These are phyloP conservation scores for Tephrocybe sp. DNA, from an alignment of 768 basidiomycete genomes.

Conservation along the genomic window DNA sequence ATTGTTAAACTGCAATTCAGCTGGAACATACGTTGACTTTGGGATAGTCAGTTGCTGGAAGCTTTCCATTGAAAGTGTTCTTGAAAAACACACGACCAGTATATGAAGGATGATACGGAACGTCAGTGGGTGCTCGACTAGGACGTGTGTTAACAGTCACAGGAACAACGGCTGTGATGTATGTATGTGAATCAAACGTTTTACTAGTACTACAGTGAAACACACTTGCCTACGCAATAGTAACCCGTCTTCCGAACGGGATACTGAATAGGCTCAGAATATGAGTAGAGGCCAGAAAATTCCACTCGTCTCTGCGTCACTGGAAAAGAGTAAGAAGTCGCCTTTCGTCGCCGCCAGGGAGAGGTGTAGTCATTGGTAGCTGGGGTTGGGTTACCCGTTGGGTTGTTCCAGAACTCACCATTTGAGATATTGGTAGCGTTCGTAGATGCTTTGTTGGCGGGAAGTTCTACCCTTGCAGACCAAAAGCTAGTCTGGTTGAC, in stretches of 20 bases:
- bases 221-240: slow-evolving; percentile 85
- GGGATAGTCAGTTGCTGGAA: slow-evolving; percentile 94
- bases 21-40: slow-evolving; percentile 80
- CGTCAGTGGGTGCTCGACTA: slow-evolving; percentile 45
- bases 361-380: slow-evolving; percentile 47
- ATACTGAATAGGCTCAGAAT: slow-evolving; percentile 79
- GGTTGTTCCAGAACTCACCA: slow-evolving; percentile 56
- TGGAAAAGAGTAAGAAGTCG: background rate
- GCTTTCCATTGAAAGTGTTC: slow-evolving; percentile 84
- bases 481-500: slow-evolving; percentile 82
- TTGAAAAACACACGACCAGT: slow-evolving; percentile 79
- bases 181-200: slow-evolving; percentile 3
- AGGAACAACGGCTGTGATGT: slow-evolving; percentile 72
- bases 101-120: slow-evolving; percentile 75
- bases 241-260: slow-evolving; percentile 86
- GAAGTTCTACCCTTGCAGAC: slow-evolving; percentile 76
- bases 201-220: background rate
- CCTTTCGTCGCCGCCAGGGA: slow-evolving; percentile 40
- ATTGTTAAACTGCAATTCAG: background rate
- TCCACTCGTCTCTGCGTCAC: slow-evolving; percentile 25
- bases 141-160: slow-evolving; percentile 67
- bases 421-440: slow-evolving; percentile 22
- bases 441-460: slow-evolving; percentile 33
- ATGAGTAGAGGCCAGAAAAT: slow-evolving; percentile 52
- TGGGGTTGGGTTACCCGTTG: slow-evolving; percentile 57